phyloP scores from a whole-genome alignment of 1,284 basidiomycete species.

The Schizophyllum commune region DNA sequence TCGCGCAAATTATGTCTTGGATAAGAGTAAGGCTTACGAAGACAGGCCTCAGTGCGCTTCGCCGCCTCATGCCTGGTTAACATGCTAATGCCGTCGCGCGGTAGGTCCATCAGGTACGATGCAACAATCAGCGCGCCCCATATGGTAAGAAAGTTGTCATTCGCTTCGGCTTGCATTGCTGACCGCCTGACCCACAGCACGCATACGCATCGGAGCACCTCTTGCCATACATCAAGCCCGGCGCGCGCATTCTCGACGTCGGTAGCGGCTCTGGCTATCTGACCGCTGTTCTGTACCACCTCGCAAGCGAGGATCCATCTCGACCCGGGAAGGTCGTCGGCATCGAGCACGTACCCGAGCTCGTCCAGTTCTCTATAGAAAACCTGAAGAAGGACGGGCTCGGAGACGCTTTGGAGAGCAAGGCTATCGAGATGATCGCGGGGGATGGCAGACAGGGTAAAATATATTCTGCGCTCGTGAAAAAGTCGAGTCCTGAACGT shows the following conservation, averaged over 20 bases:
- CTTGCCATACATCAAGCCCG: conserved; percentile 61
- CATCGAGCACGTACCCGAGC: conserved; percentile 84
- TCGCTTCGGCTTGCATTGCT: conserved; percentile 3
- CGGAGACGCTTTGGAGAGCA: conserved; percentile 39
- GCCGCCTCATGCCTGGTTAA: conserved; percentile 13
- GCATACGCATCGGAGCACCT: conserved; percentile 76
- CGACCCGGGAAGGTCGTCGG: conserved; percentile 69
- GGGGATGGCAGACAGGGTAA: conserved; percentile 81
- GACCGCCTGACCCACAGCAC: conserved; percentile 42
- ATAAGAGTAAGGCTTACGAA: conserved; percentile 53
- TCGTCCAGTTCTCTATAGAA: conserved; percentile 61
- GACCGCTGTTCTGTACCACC: conserved; percentile 67
- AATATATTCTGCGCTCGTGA: conserved; percentile 5
- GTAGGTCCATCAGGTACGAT: conserved; percentile 65
- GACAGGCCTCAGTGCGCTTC: conserved; percentile 67
- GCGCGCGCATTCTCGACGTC: conserved; percentile 73
- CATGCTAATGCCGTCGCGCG: background rate
- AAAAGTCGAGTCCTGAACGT: background rate
- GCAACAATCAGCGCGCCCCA: conserved; percentile 91
- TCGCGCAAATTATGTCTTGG: conserved; percentile 63
- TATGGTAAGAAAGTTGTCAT: conserved; percentile 47
- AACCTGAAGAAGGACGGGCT: conserved; percentile 69
- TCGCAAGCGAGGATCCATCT: conserved; percentile 35
- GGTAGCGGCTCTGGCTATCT: conserved; percentile 79
- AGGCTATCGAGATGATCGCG: conserved; percentile 53